phyloP scores from a whole-genome alignment of 1,139 yeast genomes.

The Geotrichum klebahnii region DNA sequence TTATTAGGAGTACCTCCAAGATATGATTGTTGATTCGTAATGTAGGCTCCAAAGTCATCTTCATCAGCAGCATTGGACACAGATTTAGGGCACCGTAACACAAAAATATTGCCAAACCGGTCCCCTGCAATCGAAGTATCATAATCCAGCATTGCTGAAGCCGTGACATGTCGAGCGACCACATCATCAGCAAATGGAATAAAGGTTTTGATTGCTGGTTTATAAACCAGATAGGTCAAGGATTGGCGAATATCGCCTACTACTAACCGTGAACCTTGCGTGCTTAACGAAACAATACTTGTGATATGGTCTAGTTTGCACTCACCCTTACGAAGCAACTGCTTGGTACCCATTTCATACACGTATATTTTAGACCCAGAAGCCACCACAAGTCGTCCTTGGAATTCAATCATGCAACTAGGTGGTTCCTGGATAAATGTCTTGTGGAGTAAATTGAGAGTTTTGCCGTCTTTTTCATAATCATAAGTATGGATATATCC shows the following conservation, averaged over 20 bases:
- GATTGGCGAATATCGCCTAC: constrained; percentile 69
- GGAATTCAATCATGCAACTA: constrained; percentile 52
- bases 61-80: constrained; percentile 48
- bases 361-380: constrained; percentile 52
- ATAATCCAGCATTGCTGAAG: constrained; percentile 59
- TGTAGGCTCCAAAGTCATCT: constrained; percentile 46
- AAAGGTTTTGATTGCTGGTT: constrained; percentile 49
- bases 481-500: constrained; percentile 47
- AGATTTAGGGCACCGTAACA: constrained; percentile 54
- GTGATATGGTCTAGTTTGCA: constrained; percentile 39
- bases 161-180: constrained; percentile 61
- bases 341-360: constrained; percentile 75
- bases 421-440: constrained; percentile 56
- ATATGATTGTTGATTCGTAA: constrained; percentile 37
- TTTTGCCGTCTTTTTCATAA: constrained; percentile 40
- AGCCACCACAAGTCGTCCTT: constrained; percentile 62
- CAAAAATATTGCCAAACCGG: constrained; percentile 75
- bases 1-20: constrained; percentile 55
- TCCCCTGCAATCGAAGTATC: constrained; percentile 85
- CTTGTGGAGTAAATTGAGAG: constrained; percentile 53
- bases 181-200: constrained; percentile 67
- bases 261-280: constrained; percentile 57
- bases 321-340: constrained; percentile 61
- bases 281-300: constrained; percentile 50
- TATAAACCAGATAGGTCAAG: constrained; percentile 54